phyloP scores from a whole-genome alignment of 257 asterid genomes.

The Voacanga thouarsii region DNA sequence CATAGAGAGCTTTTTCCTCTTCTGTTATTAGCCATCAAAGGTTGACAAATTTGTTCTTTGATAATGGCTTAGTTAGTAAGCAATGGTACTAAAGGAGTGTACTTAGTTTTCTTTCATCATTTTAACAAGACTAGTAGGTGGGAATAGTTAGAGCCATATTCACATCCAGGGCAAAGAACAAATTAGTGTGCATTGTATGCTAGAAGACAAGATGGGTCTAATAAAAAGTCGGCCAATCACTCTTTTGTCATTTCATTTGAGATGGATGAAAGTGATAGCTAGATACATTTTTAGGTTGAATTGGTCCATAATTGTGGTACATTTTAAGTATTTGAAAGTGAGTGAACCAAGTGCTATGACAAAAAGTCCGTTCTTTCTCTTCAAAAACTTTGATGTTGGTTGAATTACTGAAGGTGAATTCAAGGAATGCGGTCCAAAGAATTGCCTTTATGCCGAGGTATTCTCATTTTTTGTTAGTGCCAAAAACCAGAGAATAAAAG shows the following conservation, averaged over 20 bases:
- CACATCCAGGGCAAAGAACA: not conserved
- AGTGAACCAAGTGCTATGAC: not conserved
- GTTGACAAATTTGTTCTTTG: not conserved
- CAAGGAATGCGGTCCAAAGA: too few species aligned
- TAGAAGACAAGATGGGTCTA: slow-evolving; percentile 6
- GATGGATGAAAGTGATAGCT: not conserved
- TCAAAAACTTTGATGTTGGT: not conserved
- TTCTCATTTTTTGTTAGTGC: too few species aligned
- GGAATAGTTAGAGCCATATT: not conserved
- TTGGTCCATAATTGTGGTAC: not conserved
- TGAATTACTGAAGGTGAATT: not conserved
- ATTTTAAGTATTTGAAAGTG: not conserved
- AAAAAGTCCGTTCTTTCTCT: not conserved
- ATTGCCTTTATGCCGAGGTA: too few species aligned
- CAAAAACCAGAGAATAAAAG: too few species aligned
- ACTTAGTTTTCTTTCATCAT: not conserved
- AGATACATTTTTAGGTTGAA: too few species aligned
- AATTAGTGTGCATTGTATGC: not conserved
- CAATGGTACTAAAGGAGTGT: not conserved
- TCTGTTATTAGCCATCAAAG: not conserved
- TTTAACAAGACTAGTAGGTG: not conserved
- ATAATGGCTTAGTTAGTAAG: not conserved
- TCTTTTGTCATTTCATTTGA: slow-evolving; percentile 5
- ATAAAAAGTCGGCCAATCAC: slow-evolving; percentile 16
- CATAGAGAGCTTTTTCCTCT: not conserved